phyloP scores from a whole-genome alignment of 257 asterid genomes.

The Penstemon newberryi region DNA sequence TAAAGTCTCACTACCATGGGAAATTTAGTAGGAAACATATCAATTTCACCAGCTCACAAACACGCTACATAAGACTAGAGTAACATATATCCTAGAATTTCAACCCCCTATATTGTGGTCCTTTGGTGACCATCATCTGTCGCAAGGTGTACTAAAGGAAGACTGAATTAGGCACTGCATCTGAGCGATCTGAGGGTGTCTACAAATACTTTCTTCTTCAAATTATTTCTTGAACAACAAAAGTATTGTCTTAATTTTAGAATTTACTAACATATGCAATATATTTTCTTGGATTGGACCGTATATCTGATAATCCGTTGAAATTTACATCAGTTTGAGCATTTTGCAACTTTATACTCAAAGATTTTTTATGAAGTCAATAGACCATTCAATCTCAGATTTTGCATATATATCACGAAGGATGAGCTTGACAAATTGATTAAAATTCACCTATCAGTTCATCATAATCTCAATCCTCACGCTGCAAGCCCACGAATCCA shows the following conservation, averaged over 20 bases:
- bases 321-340: neutral
- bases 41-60: neutral
- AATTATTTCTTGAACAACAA: neutral
- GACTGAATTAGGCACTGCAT: neutral
- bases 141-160: neutral
- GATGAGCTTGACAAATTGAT: neutral
- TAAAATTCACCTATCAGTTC: neutral
- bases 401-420: neutral
- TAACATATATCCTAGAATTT: too few relatives aligned
- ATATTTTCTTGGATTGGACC: neutral
- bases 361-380: conserved; percentile 1
- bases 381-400: neutral
- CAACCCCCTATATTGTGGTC: neutral
- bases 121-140: neutral
- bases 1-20: neutral
- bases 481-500: too few relatives aligned
- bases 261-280: neutral
- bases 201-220: neutral
- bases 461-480: too few relatives aligned
- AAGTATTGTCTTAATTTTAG: neutral
- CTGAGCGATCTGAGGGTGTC: neutral
- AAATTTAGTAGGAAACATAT: too few relatives aligned
- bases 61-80: too few relatives aligned
- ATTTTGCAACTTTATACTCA: neutral
- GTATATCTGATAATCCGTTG: too few relatives aligned